Percentiles rank a stretch among this genome's conserved stretches.
Conservation (phyloP, 2,329 filamentous ascomycete genomes). For the Aspergillus pseudoglaucus region DNA sequence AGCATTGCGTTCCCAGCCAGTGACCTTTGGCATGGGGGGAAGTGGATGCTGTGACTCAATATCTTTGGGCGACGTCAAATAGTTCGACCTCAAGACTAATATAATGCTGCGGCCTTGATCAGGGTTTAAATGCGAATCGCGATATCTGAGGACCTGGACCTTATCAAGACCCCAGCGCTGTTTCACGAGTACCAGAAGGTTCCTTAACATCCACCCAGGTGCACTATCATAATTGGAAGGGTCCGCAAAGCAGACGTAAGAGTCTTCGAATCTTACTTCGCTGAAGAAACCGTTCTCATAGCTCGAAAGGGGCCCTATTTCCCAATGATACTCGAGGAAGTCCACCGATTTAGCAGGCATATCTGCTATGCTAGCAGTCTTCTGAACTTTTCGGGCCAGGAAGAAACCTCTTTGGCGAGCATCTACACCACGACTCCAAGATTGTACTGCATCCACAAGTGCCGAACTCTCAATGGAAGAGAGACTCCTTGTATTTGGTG, state of each 20-base stretch:
- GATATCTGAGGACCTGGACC: constrained; percentile 82
- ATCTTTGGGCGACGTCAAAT: constrained; percentile 24
- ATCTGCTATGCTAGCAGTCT: neutral
- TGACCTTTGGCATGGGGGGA: constrained; percentile 69
- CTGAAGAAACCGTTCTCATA: constrained; percentile 89
- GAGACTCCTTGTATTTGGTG: constrained; percentile 38
- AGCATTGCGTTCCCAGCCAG: constrained; percentile 86
- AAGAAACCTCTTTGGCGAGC: constrained; percentile 89
- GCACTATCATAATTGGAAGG: constrained; percentile 83
- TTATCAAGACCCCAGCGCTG: constrained; percentile 71
- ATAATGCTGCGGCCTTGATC: constrained; percentile 79
- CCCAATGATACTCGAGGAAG: constrained; percentile 64
- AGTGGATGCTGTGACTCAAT: constrained; percentile 6
- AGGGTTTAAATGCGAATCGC: constrained; percentile 70
- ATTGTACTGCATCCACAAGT: constrained; percentile 75
- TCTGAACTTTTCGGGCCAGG: constrained; percentile 67
- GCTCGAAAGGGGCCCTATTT: constrained; percentile 64
- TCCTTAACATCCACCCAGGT: constrained; percentile 88
- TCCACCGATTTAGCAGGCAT: neutral
- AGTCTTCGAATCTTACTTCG: constrained; percentile 62
- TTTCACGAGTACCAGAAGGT: constrained; percentile 76
- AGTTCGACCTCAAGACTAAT: constrained; percentile 51
- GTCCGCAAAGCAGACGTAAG: constrained; percentile 81
- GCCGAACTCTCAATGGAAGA: constrained; percentile 64
- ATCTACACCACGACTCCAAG: constrained; percentile 79